Percentiles rank a stretch among this genome's conserved stretches.
Evolutionary conservation across 176 grass and related monocot genomes (phyloP).

Genomic region (Pontederia paniculata): DNA sequence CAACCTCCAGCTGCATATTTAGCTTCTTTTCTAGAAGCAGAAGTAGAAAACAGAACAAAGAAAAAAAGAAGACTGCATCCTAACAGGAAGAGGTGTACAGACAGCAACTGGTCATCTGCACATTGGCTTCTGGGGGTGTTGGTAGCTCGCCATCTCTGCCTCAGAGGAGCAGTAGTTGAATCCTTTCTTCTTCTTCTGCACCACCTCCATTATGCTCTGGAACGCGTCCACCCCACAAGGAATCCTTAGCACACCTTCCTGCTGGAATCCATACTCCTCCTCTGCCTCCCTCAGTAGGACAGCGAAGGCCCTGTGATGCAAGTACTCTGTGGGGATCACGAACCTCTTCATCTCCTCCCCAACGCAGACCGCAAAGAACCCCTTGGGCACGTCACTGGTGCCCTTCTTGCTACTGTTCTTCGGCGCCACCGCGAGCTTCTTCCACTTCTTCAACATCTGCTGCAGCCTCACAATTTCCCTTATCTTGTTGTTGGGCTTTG

Average conservation of each 20-base stretch:
- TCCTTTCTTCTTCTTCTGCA: constrained; percentile 41
- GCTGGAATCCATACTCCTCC: constrained; percentile 85
- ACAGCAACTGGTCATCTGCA: constrained; percentile 41
- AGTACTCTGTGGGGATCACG: constrained; percentile 84
- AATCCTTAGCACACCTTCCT: constrained; percentile 72
- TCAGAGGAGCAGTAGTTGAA: constrained; percentile 50
- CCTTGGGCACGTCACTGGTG: constrained; percentile 36
- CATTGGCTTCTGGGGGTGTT: constrained; percentile 17
- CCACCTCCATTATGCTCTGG: constrained; percentile 53
- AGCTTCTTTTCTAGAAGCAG: too few species aligned
- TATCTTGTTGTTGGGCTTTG: constrained; percentile 32
- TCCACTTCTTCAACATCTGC: constrained; percentile 78
- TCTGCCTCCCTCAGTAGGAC: constrained; percentile 66
- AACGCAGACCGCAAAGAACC: constrained; percentile 71
- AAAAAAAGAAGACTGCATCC: too few species aligned
- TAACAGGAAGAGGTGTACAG: too few species aligned
- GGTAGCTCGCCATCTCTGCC: constrained; percentile 30
- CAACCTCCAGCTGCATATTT: too few species aligned
- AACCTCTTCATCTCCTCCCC: constrained; percentile 82
- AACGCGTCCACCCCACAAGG: constrained; percentile 67
- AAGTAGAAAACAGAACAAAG: too few species aligned
- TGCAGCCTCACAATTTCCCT: constrained; percentile 70
- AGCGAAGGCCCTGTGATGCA: constrained; percentile 64
- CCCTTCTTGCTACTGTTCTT: constrained; percentile 13
- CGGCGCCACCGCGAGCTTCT: constrained; percentile 41